Percentiles rank a stretch among this genome's conserved stretches.
Evolutionary conservation across 2,329 filamentous ascomycete species (phyloP).

Genomic region (Aspergillus caelatus): DNA sequence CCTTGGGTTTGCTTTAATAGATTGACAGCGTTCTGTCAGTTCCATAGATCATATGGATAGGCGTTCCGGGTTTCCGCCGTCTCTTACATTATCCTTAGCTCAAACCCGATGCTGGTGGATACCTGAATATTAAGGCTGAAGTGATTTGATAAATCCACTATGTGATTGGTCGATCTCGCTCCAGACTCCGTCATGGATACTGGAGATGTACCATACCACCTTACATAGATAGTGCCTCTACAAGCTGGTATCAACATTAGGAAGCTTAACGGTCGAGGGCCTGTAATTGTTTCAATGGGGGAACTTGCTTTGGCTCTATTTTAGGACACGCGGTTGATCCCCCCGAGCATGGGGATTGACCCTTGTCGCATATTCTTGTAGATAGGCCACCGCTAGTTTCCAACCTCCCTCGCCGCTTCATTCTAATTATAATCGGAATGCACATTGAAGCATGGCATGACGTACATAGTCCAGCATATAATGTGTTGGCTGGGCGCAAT

Average conservation of each 20-base stretch:
- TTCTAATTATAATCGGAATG: background rate
- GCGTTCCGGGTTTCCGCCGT: background rate
- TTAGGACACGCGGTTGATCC: background rate
- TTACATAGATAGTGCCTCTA: background rate
- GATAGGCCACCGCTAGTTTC: background rate
- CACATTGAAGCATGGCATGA: background rate
- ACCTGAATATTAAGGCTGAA: background rate
- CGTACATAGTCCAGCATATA: background rate
- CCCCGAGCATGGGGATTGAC: background rate
- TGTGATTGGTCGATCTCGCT: constrained; percentile 28
- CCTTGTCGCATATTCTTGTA: background rate
- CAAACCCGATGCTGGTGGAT: background rate
- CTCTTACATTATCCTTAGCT: background rate
- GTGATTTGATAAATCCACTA: constrained; percentile 32
- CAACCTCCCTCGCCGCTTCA: background rate
- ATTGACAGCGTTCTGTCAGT: constrained; percentile 5
- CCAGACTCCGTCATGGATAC: background rate
- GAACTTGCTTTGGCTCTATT: background rate
- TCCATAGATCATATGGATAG: background rate
- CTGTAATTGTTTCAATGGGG: background rate
- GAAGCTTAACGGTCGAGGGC: background rate
- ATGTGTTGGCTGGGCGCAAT: background rate
- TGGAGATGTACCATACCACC: background rate
- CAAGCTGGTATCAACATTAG: background rate
- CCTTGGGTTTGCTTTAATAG: constrained; percentile 14